A percentile compares a stretch with the other conserved stretches of the same genome.
phyloP scores from a whole-genome alignment of 1,284 basidiomycete genomes.

The Puccinia polysora region DNA sequence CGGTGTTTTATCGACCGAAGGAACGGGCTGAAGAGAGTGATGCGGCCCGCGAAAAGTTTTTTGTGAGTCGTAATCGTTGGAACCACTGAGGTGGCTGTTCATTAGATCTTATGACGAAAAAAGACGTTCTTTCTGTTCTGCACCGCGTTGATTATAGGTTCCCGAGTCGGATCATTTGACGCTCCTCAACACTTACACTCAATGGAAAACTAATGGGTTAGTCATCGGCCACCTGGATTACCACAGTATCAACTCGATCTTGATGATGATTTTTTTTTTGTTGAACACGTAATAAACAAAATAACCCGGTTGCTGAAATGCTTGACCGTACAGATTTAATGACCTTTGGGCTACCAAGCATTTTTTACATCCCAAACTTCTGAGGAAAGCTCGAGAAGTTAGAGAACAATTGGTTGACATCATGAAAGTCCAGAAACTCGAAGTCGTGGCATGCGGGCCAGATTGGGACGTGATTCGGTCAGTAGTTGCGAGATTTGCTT shows the following conservation, averaged over 20 bases:
- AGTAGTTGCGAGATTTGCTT: constrained; percentile 40
- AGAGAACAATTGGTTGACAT: constrained; percentile 93
- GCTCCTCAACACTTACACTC: constrained; percentile 89
- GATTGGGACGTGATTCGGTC: constrained; percentile 90
- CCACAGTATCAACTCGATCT: not conserved
- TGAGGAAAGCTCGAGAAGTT: constrained; percentile 95
- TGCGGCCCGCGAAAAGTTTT: constrained; percentile 94
- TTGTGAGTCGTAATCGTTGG: too few relatives aligned
- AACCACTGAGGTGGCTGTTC: not conserved
- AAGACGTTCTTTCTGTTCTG: not conserved
- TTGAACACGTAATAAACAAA: too few relatives aligned
- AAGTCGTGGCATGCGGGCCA: constrained; percentile 78
- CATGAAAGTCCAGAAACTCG: constrained; percentile 96
- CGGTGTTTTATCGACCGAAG: constrained; percentile 91
- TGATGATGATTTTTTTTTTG: too few relatives aligned
- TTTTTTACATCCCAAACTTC: constrained; percentile 91
- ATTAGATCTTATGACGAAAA: not conserved
- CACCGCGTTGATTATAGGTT: constrained; percentile 53
- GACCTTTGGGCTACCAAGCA: constrained; percentile 93
- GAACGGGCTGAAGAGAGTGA: constrained; percentile 94
- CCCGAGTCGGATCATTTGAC: constrained; percentile 97
- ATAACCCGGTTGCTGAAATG: not conserved
- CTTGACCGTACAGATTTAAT: constrained; percentile 54
- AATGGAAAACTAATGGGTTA: constrained; percentile 91
- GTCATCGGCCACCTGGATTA: constrained; percentile 53